phyloP scores from a whole-genome alignment of 2,329 filamentous ascomycete genomes.

The Dryadomyces quercivorus region DNA sequence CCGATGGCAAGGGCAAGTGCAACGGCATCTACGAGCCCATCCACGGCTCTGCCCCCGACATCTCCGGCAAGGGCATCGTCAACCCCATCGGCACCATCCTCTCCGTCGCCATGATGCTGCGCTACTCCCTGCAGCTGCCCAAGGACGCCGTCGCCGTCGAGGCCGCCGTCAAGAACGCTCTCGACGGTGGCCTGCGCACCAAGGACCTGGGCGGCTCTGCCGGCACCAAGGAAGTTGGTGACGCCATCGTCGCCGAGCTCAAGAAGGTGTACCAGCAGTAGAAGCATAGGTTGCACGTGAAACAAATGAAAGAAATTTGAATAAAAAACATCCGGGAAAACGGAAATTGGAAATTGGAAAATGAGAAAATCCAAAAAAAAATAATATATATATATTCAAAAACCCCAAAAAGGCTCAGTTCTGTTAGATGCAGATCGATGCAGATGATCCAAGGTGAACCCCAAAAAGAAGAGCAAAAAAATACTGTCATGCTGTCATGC shows the following conservation, averaged over 20 bases:
- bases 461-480: not conserved
- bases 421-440: no score
- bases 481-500: not conserved
- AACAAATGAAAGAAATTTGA: not conserved
- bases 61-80: constrained; percentile 81
- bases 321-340: not conserved
- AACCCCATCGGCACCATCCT: constrained; percentile 89
- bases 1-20: constrained; percentile 70
- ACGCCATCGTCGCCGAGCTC: constrained; percentile 67
- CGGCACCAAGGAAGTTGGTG: constrained; percentile 61
- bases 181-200: constrained; percentile 69
- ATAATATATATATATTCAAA: not conserved
- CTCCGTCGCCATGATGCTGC: constrained; percentile 89
- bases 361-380: not conserved
- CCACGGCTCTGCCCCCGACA: constrained; percentile 88
- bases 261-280: constrained; percentile 47
- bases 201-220: constrained; percentile 73
- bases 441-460: not conserved
- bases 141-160: constrained; percentile 70
- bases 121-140: constrained; percentile 76
- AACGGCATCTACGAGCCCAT: constrained; percentile 98
- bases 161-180: constrained; percentile 64
- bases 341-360: no score
- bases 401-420: not conserved
- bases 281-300: constrained; percentile 7